Percentiles rank a stretch among this genome's conserved stretches.
Conservation (phyloP, 257 asterid species). For the Nicotiana otophora region DNA sequence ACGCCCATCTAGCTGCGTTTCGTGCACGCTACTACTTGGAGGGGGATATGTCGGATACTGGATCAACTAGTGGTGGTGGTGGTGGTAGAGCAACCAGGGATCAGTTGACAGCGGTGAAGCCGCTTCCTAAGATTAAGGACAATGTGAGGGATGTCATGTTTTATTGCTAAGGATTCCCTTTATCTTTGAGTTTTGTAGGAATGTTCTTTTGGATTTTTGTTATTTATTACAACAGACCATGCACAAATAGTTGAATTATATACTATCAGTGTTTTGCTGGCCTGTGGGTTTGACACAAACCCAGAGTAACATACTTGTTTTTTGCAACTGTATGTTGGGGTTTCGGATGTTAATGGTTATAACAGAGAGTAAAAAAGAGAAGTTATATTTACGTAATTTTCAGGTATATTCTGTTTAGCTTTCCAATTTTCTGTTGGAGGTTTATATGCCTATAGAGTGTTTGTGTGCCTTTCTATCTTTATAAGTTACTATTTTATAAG, state of each 20-base stretch:
- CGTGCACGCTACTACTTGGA: slow-evolving; percentile 74
- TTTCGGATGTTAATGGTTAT: not conserved
- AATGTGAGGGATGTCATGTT: slow-evolving; percentile 70
- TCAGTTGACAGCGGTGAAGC: slow-evolving; percentile 10
- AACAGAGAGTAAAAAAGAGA: not conserved
- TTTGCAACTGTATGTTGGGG: not conserved
- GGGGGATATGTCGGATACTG: slow-evolving; percentile 35
- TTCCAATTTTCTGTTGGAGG: not conserved
- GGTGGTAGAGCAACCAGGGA: slow-evolving; percentile 38
- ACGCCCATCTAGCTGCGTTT: slow-evolving; percentile 73
- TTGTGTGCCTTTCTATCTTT: not conserved
- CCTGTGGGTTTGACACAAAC: not conserved
- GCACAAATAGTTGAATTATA: not conserved
- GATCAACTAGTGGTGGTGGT: slow-evolving; percentile 23
- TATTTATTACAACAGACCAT: not conserved
- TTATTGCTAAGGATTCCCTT: slow-evolving; percentile 35
- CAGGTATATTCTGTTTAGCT: not conserved
- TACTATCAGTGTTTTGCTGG: not conserved
- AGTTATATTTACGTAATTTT: not conserved
- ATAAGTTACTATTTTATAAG: not conserved
- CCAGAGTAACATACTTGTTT: not conserved
- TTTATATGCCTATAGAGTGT: not conserved
- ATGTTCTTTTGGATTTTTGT: not conserved
- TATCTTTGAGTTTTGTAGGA: not conserved
- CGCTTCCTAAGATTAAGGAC: slow-evolving; percentile 39